Evolutionary conservation across 1,139 yeast genomes (phyloP).

Genomic region (Geotrichum macrosporum): DNA sequence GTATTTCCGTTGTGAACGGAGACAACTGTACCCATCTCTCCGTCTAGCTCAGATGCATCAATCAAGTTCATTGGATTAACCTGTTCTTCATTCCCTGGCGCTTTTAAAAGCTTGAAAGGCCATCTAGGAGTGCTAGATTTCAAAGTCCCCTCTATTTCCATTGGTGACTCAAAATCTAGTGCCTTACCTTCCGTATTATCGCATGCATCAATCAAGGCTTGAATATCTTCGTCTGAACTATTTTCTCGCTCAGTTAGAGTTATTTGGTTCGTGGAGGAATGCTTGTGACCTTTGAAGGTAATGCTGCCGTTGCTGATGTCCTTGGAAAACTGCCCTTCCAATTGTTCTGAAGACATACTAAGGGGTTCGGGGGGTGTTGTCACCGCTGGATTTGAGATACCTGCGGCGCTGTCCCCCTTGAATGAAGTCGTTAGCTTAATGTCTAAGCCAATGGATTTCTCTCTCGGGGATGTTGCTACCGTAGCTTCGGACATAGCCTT

Average conservation of each 20-base stretch:
- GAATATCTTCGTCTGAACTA: constrained; percentile 5
- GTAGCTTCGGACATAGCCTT: neutral
- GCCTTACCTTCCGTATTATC: neutral
- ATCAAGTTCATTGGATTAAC: constrained; percentile 30
- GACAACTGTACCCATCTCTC: constrained; percentile 6
- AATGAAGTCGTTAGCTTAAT: constrained; percentile 5
- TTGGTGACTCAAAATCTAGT: neutral
- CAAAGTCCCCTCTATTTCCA: constrained; percentile 4
- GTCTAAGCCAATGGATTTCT: neutral
- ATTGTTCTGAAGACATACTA: too few species aligned
- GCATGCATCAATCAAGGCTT: constrained; percentile 3
- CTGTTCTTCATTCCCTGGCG: constrained; percentile 7
- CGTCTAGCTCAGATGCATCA: constrained; percentile 17
- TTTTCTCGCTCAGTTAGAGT: neutral
- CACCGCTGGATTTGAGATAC: neutral
- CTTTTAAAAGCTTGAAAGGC: constrained; percentile 18
- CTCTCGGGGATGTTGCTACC: neutral
- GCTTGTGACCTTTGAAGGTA: too few species aligned
- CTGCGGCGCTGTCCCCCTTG: neutral
- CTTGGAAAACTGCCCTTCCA: neutral
- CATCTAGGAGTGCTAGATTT: constrained; percentile 2
- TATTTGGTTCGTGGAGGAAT: too few species aligned
- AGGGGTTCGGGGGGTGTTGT: constrained; percentile 4
- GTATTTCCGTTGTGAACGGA: neutral
- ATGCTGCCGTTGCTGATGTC: neutral